phyloP scores from a whole-genome alignment of 2,329 filamentous ascomycete species.

The Aureobasidium subglaciale region DNA sequence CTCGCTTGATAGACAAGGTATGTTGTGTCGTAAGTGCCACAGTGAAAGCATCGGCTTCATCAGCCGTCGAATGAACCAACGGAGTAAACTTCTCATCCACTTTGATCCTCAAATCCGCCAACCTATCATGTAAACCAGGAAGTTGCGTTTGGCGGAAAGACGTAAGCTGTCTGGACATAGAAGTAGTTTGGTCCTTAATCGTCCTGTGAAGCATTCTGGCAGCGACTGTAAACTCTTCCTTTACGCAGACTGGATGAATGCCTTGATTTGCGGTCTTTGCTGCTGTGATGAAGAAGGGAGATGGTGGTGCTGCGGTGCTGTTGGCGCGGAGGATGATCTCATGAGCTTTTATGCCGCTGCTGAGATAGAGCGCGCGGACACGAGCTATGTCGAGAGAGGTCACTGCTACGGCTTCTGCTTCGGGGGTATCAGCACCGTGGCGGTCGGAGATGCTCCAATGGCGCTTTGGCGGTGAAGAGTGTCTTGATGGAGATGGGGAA shows the following conservation, averaged over 20 bases:
- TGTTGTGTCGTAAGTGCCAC: slow-evolving; percentile 69
- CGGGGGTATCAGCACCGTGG: slow-evolving; percentile 31
- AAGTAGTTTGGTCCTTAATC: slow-evolving; percentile 27
- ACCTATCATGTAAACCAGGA: slow-evolving; percentile 46
- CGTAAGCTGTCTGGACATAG: slow-evolving; percentile 13
- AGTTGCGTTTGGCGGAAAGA: slow-evolving; percentile 32
- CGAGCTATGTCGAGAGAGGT: slow-evolving; percentile 67
- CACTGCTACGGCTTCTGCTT: slow-evolving; percentile 23
- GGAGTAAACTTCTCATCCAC: slow-evolving; percentile 47
- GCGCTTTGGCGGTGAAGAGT: slow-evolving; percentile 30
- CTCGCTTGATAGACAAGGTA: slow-evolving; percentile 70
- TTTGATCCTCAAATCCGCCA: slow-evolving; percentile 38
- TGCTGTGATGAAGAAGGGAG: slow-evolving; percentile 32
- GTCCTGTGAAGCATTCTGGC: slow-evolving; percentile 46
- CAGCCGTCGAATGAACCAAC: slow-evolving; percentile 60
- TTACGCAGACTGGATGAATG: slow-evolving; percentile 42
- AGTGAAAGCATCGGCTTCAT: slow-evolving; percentile 72
- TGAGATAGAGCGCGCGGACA: slow-evolving; percentile 68
- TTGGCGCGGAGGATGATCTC: slow-evolving; percentile 66
- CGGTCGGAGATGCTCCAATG: slow-evolving; percentile 55
- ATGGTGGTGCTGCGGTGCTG: slow-evolving; percentile 25
- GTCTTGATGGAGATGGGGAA: background rate
- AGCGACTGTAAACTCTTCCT: slow-evolving; percentile 49
- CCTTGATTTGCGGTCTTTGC: slow-evolving; percentile 31
- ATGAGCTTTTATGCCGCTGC: slow-evolving; percentile 82